Conservation (phyloP, 2,329 filamentous ascomycete genomes). For the Pyrenochaeta sp. region DNA sequence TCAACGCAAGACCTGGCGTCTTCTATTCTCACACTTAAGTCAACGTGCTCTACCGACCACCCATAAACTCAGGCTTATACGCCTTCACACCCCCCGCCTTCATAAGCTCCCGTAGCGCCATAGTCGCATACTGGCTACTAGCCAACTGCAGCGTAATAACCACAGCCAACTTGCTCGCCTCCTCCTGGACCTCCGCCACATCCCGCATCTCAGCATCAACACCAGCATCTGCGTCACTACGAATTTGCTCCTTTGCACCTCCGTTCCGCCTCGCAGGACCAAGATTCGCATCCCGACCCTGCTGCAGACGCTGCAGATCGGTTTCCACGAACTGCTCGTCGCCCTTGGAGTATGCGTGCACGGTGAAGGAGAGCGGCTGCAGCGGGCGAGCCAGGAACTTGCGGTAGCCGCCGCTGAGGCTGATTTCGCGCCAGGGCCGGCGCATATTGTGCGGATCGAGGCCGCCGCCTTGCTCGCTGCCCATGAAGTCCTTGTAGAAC, state of each 20-base stretch:
- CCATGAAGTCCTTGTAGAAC: conserved; percentile 90
- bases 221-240: too few relatives aligned
- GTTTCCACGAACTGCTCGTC: conserved; percentile 89
- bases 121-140: conserved; percentile 83
- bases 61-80: conserved; percentile 69
- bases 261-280: too few relatives aligned
- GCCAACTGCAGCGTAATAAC: conserved; percentile 78
- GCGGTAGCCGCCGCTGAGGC: conserved; percentile 86
- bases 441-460: conserved; percentile 89
- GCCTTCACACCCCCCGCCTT: conserved; percentile 67
- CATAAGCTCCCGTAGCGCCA: conserved; percentile 81
- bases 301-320: conserved; percentile 73
- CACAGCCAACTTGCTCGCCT: conserved; percentile 66
- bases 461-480: conserved; percentile 73
- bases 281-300: conserved; percentile 50
- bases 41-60: conserved; percentile 46
- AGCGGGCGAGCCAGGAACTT: conserved; percentile 79
- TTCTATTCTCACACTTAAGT: background rate
- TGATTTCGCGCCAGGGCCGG: conserved; percentile 83
- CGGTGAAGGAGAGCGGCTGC: conserved; percentile 68
- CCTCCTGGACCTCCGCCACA: conserved; percentile 24
- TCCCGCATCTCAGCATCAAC: conserved; percentile 32
- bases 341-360: conserved; percentile 73
- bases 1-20: background rate
- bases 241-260: conserved; percentile 20